Conservation (phyloP, 202 grass and related monocot species). For the Setaria viridis region DNA sequence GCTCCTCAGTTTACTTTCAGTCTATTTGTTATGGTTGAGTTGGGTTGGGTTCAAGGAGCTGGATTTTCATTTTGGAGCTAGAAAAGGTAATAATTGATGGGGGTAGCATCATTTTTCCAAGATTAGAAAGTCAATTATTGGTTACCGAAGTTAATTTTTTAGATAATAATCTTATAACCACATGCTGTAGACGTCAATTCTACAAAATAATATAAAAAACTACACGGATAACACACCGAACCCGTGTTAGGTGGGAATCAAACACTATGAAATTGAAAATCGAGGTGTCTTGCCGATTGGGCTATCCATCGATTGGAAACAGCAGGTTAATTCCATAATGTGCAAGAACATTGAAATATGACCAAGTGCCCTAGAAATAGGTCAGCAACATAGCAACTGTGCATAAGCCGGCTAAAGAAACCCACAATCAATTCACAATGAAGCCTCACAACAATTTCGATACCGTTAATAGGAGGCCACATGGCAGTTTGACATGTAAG, state of each 20-base stretch:
- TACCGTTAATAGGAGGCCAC: neutral
- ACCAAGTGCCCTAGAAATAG: neutral
- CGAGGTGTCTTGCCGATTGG: neutral
- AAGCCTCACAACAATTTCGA: constrained; percentile 12
- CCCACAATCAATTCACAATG: neutral
- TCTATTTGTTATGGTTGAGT: neutral
- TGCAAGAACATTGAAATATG: neutral
- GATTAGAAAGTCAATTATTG: neutral
- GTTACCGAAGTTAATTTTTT: neutral
- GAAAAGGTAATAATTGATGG: constrained; percentile 1
- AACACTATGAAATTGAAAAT: neutral
- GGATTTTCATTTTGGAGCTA: neutral
- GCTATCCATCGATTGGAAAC: neutral
- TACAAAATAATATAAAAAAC: neutral
- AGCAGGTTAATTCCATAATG: neutral
- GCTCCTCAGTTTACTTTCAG: constrained; percentile 30
- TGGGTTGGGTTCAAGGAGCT: neutral
- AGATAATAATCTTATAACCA: neutral
- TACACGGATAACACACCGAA: neutral
- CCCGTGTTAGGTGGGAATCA: neutral
- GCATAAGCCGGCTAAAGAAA: neutral
- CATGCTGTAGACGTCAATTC: neutral
- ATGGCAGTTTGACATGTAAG: neutral
- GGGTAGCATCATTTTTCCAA: neutral
- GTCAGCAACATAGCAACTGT: neutral